phyloP scores from a whole-genome alignment of 2,329 filamentous ascomycete genomes.

The Penicillium sclerotigenum region DNA sequence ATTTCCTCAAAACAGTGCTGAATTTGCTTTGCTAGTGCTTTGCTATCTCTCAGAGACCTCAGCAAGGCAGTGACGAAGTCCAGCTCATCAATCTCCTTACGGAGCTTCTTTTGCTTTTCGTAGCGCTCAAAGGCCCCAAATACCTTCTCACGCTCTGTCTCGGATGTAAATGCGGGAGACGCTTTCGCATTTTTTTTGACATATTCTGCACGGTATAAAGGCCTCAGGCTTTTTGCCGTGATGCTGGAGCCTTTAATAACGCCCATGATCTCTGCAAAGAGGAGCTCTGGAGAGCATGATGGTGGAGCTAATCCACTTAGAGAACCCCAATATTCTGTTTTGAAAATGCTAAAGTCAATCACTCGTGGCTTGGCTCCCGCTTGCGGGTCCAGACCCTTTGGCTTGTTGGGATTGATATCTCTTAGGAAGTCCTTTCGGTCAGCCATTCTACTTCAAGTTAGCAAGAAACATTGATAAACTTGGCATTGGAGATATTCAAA shows the following conservation, averaged over 20 bases:
- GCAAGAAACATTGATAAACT: background rate
- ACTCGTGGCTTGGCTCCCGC: background rate
- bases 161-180: slow-evolving; percentile 23
- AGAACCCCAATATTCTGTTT: slow-evolving; percentile 28
- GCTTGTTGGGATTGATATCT: background rate
- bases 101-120: slow-evolving; percentile 19
- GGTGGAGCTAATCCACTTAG: slow-evolving; percentile 12
- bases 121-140: slow-evolving; percentile 29
- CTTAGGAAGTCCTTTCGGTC: slow-evolving; percentile 15
- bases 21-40: slow-evolving; percentile 1
- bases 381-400: background rate
- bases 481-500: background rate
- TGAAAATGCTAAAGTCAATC: slow-evolving; percentile 29
- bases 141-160: slow-evolving; percentile 17
- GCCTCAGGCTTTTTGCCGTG: slow-evolving; percentile 13
- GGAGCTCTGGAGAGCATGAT: slow-evolving; percentile 20
- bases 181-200: slow-evolving; percentile 15
- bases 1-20: slow-evolving; percentile 13
- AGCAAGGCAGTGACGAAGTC: slow-evolving; percentile 24
- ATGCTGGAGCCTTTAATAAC: slow-evolving; percentile 29
- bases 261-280: slow-evolving; percentile 33
- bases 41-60: slow-evolving; percentile 11
- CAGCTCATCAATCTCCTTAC: slow-evolving; percentile 15
- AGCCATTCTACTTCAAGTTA: slow-evolving; percentile 7
- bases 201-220: slow-evolving; percentile 23